These are phyloP conservation scores for Pleoardoris graminearum DNA, from an alignment of 2,329 filamentous ascomycete genomes.

Conservation along the genomic window DNA sequence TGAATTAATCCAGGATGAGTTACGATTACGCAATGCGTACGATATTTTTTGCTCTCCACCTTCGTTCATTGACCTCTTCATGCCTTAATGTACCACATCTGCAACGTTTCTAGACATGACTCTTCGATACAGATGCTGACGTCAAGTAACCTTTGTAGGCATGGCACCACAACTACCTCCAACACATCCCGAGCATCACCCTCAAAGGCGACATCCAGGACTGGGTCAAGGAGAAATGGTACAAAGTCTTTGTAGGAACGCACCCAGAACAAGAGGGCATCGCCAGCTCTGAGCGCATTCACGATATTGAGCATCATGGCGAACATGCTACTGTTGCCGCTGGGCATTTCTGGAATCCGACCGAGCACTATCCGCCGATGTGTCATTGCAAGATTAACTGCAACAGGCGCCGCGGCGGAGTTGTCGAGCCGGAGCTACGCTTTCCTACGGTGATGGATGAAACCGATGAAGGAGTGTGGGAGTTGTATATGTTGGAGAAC, in stretches of 20 bases:
- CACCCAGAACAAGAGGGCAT: slow-evolving; percentile 1
- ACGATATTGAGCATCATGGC: slow-evolving; percentile 6
- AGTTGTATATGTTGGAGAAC: not conserved
- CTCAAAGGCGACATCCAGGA: slow-evolving; percentile 17
- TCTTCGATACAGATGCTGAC: too few species aligned
- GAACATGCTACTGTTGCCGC: not conserved
- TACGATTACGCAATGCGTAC: too few species aligned
- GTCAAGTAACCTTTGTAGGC: too few species aligned
- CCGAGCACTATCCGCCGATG: slow-evolving; percentile 11
- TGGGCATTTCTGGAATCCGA: slow-evolving; percentile 2
- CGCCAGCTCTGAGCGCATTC: not conserved
- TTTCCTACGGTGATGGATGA: not conserved
- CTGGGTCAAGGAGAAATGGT: slow-evolving; percentile 25
- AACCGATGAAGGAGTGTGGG: not conserved
- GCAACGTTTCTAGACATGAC: too few species aligned
- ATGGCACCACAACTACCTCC: slow-evolving; percentile 11
- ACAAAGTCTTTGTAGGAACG: slow-evolving; percentile 7
- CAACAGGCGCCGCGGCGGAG: not conserved
- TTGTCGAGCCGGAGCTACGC: not conserved
- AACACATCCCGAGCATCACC: slow-evolving; percentile 8
- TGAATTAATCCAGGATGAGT: too few species aligned
- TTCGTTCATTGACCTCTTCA: too few species aligned
- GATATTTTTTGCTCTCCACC: too few species aligned
- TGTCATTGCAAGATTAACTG: slow-evolving; percentile 4
- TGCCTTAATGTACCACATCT: too few species aligned